Evolutionary conservation across 2,329 filamentous ascomycete genomes (phyloP), one percentile per base, ranked within the genome.

Genomic region (Fusarium buxicola): DNA sequence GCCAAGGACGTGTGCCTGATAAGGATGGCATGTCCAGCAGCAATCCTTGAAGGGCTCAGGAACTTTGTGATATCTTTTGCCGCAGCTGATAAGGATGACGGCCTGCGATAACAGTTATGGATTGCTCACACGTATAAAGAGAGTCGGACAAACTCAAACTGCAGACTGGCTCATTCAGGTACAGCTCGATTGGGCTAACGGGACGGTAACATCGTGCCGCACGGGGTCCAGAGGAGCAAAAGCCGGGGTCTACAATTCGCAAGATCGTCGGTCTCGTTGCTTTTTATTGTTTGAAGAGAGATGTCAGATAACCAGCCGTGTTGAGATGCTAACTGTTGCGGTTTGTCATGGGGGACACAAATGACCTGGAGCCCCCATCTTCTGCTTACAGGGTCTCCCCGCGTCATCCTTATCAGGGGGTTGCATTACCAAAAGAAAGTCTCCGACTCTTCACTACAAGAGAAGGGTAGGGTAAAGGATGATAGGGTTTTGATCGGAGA

Each of bases 391-490:
- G 21, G 36, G 47, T 58, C 28, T 43, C 55, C 60, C 61, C 57
- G 45, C 24, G 39, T 28, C 15, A 27, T 43, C 31, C 49, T 65
- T 62, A 65, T 65, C 61, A 54, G 67, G 89, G 86, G 41, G 78
- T 21, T 52, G 39, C 15, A 57, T 18, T 32, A 68, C 72, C 25
- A 66, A 74, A 31, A 77, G 77, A 3, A 75, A 74, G 6, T 54
- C 75, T 9, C 80, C 78, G 63, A 74, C 4, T 21, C 21, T 21
- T 21, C 4, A 21, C 21, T 21, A 21, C 21, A 21, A 21, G 21
- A 21, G 21, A 6, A 21, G 4, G 21, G 21, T 21, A n/a, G n/a
- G n/a, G n/a, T n/a, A n/a, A n/a, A n/a, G n/a, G n/a, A n/a, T n/a
- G n/a, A n/a, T n/a, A n/a, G n/a, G n/a, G n/a, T n/a, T n/a, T n/a